Evolutionary conservation across 345 rosid genomes (phyloP).

Genomic region (Cochlearia excelsa): DNA sequence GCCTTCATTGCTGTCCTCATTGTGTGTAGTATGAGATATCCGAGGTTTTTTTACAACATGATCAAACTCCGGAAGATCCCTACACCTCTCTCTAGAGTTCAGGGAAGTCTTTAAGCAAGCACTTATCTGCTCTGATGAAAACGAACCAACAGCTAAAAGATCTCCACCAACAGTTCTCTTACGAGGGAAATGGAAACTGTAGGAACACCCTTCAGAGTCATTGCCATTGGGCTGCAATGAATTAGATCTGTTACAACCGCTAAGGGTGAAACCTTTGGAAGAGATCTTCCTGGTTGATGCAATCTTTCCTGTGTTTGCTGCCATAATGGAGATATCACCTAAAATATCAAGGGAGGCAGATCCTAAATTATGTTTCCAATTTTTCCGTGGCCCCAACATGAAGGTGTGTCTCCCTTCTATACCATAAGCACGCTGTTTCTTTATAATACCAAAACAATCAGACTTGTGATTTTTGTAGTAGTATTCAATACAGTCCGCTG

Average conservation of each 20-base stretch:
- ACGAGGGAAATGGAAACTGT: slow-evolving; percentile 51
- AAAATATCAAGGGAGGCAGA: slow-evolving; percentile 73
- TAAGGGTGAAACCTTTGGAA: slow-evolving; percentile 45
- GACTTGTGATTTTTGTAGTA: slow-evolving; percentile 98
- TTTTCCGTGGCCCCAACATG: slow-evolving; percentile 61
- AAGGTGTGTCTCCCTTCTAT: slow-evolving; percentile 57
- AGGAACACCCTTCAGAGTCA: slow-evolving; percentile 47
- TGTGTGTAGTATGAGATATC: slow-evolving; percentile 56
- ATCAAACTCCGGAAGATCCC: slow-evolving; percentile 45
- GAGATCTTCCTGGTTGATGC: slow-evolving; percentile 37
- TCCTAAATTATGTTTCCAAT: slow-evolving; percentile 64
- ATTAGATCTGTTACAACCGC: slow-evolving; percentile 47
- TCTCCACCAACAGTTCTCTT: slow-evolving; percentile 81
- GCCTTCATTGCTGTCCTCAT: slow-evolving; percentile 44
- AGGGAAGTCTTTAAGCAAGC: slow-evolving; percentile 71
- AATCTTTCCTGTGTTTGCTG: slow-evolving; percentile 58
- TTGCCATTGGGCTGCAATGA: slow-evolving; percentile 40
- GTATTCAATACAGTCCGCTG: slow-evolving; percentile 94
- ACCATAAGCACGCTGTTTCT: slow-evolving; percentile 56
- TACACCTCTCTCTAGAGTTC: slow-evolving; percentile 50
- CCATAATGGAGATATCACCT: slow-evolving; percentile 73
- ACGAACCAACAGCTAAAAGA: slow-evolving; percentile 76
- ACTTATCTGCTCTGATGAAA: slow-evolving; percentile 84
- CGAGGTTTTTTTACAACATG: slow-evolving; percentile 45
- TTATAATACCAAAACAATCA: slow-evolving; percentile 76